Evolutionary conservation across 2,329 filamentous ascomycete genomes (phyloP), one percentile per base, ranked within the genome.

Genomic region (Venturia aucupariae): DNA sequence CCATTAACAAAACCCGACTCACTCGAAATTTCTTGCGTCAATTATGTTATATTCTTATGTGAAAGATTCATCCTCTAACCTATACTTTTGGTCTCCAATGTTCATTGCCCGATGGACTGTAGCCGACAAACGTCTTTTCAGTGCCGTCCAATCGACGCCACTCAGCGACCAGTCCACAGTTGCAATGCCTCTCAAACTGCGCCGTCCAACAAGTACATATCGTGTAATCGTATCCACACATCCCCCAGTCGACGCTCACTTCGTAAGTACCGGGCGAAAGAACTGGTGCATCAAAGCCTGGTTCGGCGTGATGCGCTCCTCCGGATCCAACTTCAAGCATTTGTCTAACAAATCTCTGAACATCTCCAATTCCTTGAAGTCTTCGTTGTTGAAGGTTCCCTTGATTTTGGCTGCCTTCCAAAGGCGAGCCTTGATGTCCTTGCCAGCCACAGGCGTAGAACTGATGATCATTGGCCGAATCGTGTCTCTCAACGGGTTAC

Each of bases 261-360:
- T 60, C 30, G 10, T 44, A 24, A 60, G 35, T 10, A 41, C 41
- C 15, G 35, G 35, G 2, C 41, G 59, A 24, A 60, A 55, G 48
- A 97, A 97, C 0, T 90, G 90, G 79, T 97, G 93, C 72, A 86
- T 88, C 70, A 97, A 79, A 60, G 94, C 94, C 71, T 97, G 92
- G 17, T 83, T 80, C 0, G 94, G 90, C 59, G 90, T 93, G 71
- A 94, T 90, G 67, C 94, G 85, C 80, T 95, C 96, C 74, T 96
- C 92, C 0, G 93, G 91, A 72, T 97, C 96, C 68, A 97, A 82
- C 65, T 88, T 86, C 68, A 99, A 80, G 73, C 92, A 97, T 64
- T 89, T 88, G 72, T 96, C 92, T 65, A 99, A 78, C 60, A 99
- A 78, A 75, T 97, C 92, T 69, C 91, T 82, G 75, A 99, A 96